Base-by-base conservation (phyloP, 2,329 filamentous ascomycete genomes). In the Hypoxylon sp. region DNA sequence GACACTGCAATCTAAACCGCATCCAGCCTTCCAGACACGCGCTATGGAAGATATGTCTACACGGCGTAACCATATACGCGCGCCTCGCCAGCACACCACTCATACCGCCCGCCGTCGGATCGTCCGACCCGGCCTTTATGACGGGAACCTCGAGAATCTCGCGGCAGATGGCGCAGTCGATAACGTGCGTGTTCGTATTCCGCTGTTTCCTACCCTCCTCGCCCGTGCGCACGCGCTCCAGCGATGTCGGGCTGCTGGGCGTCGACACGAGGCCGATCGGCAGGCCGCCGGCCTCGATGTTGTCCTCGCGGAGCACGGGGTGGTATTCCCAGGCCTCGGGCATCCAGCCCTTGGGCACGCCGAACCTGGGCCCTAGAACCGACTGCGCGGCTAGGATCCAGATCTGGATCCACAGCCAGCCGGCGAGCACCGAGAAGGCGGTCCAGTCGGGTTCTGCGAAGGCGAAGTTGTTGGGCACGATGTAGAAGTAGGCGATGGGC, bases 51-150 rank as follows among this genome's bases (percentile, higher is more conserved):
- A 98, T 93, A 79, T 99, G 95, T 57, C 94, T 84, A 77, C 95
- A 99, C 49, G 95, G 95, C 59, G 95, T 99, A 20, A 98, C 92
- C 95, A 99, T 99, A 79, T 98, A 98, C 70, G 87, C 84, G 51
- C 94, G 86, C 64, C 94, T 84, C 30, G 91, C 91, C 69, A 98
- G 83, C 57, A 97, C 86, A 28, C 89, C 89, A 0, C 87, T 81
- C 60, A 89, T 84, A 30, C 86, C 85, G 46, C 83, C 82, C 0
- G 75, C 76, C 4, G 75, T 76, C 3, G 79, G 77, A 8, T 85
- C 84, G 44, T 84, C 82, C 41, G 83, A 82, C 8, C 84, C 85
- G 1, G 85, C 83, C 52, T 84, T 84, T 30, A 97, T 80, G 20
- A 98, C 89, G 0, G 93, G 92, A 1, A 98, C 93, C 75, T 97